Percentiles rank a stretch among this genome's conserved stretches.
Conservation (phyloP, 1,284 basidiomycete species). For the Tetrapyrgos nigripes region DNA sequence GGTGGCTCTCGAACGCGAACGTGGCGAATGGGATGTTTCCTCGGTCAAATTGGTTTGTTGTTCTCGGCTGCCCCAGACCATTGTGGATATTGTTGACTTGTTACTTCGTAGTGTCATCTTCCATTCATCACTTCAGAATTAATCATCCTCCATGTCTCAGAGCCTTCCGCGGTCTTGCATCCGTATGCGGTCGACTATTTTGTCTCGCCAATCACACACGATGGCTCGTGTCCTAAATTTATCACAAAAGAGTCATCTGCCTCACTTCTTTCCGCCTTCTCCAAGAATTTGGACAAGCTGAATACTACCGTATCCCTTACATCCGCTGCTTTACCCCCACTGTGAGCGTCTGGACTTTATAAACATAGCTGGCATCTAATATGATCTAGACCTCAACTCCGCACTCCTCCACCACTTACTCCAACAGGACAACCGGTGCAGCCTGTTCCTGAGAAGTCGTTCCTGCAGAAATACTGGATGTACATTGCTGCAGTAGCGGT, state of each 20-base stretch:
- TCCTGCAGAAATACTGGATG: constrained; percentile 74
- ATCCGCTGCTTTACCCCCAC: constrained; percentile 56
- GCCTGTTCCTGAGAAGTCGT: constrained; percentile 74
- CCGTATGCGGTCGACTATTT: constrained; percentile 77
- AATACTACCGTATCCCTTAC: constrained; percentile 64
- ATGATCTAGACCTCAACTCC: constrained; percentile 63
- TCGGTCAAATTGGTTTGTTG: constrained; percentile 74
- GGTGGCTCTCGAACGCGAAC: constrained; percentile 68
- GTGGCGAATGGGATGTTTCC: constrained; percentile 67
- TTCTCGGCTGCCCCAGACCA: constrained; percentile 16
- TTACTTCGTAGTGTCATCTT: constrained; percentile 64
- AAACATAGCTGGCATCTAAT: constrained; percentile 12
- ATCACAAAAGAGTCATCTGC: constrained; percentile 19
- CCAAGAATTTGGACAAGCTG: constrained; percentile 36
- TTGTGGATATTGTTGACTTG: constrained; percentile 16
- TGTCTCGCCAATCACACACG: constrained; percentile 64
- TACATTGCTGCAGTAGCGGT: constrained; percentile 72
- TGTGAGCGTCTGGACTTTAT: constrained; percentile 50
- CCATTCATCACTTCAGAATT: constrained; percentile 55
- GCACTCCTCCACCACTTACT: constrained; percentile 69
- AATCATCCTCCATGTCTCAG: constrained; percentile 58
- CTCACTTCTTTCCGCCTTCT: constrained; percentile 25
- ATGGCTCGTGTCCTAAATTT: constrained; percentile 64
- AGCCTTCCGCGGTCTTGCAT: constrained; percentile 42
- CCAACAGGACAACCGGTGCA: constrained; percentile 67